Conservation (phyloP, 139 green algal genomes). For the Coelastrella sp. region DNA sequence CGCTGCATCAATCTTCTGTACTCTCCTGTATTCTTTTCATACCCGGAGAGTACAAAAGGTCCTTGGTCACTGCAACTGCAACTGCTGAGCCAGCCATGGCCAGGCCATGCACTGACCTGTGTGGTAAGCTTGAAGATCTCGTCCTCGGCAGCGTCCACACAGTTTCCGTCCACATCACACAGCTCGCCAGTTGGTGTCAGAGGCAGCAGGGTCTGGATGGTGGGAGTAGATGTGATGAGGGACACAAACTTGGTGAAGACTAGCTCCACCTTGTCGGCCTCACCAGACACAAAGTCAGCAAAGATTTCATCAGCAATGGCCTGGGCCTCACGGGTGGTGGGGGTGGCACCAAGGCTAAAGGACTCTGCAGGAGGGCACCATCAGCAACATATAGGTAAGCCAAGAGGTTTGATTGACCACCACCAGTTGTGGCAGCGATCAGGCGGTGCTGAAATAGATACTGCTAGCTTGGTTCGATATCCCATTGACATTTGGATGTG, state of each 20-base stretch:
- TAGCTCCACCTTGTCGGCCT: constrained; percentile 98
- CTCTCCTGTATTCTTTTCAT: no score
- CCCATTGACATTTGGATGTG: no score
- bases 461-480: no score
- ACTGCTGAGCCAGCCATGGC: not conserved
- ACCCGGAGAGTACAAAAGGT: no score
- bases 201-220: constrained; percentile 69
- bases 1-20: no score
- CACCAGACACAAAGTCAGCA: constrained; percentile 92
- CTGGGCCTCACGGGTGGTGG: constrained; percentile 97
- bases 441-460: no score
- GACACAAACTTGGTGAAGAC: constrained; percentile 99
- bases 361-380: constrained; percentile 59
- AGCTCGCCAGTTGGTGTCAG: constrained; percentile 82
- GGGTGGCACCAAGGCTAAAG: constrained; percentile 87
- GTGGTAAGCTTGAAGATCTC: constrained; percentile 99
- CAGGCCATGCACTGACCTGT: constrained; percentile 25
- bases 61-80: no score
- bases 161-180: constrained; percentile 96
- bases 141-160: constrained; percentile 96
- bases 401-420: not conserved
- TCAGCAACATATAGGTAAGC: not conserved
- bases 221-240: constrained; percentile 91
- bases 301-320: constrained; percentile 98
- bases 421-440: no score